These are phyloP conservation scores for Prunus kanzakura DNA, from an alignment of 306 rosid genomes.

Conservation along the genomic window DNA sequence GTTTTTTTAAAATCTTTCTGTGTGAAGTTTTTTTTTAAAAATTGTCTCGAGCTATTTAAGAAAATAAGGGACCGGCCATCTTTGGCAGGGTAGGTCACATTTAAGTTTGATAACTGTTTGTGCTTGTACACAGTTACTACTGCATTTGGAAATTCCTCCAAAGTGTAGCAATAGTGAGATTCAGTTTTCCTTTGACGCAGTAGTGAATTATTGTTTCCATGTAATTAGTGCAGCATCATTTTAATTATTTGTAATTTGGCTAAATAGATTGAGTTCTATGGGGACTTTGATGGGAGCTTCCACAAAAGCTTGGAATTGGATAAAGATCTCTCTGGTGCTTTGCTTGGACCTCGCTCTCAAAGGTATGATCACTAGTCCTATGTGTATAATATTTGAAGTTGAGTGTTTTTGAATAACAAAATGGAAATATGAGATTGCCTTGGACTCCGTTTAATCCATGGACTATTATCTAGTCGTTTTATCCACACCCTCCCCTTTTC, in stretches of 20 bases:
- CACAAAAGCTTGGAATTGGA: slow-evolving; percentile 83
- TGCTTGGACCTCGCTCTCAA: slow-evolving; percentile 83
- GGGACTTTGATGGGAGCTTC: slow-evolving; percentile 92
- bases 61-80: not conserved
- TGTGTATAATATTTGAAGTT: not conserved
- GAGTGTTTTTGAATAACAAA: not conserved
- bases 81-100: not conserved
- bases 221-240: not conserved
- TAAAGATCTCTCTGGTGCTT: slow-evolving; percentile 80
- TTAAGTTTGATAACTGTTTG: not conserved
- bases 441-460: not conserved
- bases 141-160: not conserved
- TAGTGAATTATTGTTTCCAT: not conserved
- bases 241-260: slow-evolving; percentile 3
- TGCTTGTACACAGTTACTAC: not conserved
- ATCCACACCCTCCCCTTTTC: not conserved
- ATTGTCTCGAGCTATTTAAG: not conserved
- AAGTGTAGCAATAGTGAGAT: not conserved
- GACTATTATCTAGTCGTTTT: not conserved
- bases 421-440: not conserved
- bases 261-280: slow-evolving; percentile 80
- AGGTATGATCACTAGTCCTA: slow-evolving; percentile 40
- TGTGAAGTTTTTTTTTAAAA: not conserved
- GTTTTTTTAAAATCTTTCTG: not conserved
- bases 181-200: slow-evolving; percentile 1